Percentiles rank a stretch among this genome's conserved stretches.
These are phyloP conservation scores for Fusarium albosuccineum DNA, from an alignment of 2,329 filamentous ascomycete species.

Conservation along the genomic window DNA sequence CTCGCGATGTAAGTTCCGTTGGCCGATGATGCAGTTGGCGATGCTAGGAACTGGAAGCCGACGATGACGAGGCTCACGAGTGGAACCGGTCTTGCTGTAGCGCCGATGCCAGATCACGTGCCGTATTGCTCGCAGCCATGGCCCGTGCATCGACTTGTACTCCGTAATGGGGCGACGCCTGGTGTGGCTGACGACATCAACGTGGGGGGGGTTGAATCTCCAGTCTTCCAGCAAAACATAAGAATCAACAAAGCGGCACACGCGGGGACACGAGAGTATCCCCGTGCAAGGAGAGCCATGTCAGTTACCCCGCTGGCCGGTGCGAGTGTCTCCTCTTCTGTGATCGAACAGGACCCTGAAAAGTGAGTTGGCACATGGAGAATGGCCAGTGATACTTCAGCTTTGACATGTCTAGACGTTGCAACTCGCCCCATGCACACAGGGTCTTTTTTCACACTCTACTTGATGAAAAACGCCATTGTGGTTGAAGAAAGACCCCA, in stretches of 20 bases:
- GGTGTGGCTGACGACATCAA: constrained; percentile 26
- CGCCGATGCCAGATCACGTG: constrained; percentile 37
- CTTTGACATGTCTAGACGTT: constrained; percentile 1
- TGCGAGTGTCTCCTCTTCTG: constrained; percentile 25
- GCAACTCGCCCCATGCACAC: constrained; percentile 8
- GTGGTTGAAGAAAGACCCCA: constrained; percentile 6
- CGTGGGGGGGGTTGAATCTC: constrained; percentile 7
- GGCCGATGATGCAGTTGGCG: constrained; percentile 28
- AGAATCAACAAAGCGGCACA: constrained; percentile 29
- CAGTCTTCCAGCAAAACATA: constrained; percentile 34
- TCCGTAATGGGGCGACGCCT: constrained; percentile 14
- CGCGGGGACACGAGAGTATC: constrained; percentile 34
- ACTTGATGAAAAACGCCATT: constrained; percentile 12
- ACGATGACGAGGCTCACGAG: constrained; percentile 47
- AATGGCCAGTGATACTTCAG: constrained; percentile 24
- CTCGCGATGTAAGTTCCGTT: constrained; percentile 12
- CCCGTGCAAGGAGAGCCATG: constrained; percentile 36
- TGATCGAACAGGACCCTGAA: constrained; percentile 33
- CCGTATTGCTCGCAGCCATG: neutral
- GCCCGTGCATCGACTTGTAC: neutral
- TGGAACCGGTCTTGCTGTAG: constrained; percentile 32
- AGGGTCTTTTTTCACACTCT: constrained; percentile 18
- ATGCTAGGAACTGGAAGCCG: constrained; percentile 37
- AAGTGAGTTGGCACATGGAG: constrained; percentile 22
- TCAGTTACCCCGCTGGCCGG: constrained; percentile 40